These are phyloP conservation scores for Eucalyptus regnans DNA, from an alignment of 345 rosid genomes.

Conservation along the genomic window DNA sequence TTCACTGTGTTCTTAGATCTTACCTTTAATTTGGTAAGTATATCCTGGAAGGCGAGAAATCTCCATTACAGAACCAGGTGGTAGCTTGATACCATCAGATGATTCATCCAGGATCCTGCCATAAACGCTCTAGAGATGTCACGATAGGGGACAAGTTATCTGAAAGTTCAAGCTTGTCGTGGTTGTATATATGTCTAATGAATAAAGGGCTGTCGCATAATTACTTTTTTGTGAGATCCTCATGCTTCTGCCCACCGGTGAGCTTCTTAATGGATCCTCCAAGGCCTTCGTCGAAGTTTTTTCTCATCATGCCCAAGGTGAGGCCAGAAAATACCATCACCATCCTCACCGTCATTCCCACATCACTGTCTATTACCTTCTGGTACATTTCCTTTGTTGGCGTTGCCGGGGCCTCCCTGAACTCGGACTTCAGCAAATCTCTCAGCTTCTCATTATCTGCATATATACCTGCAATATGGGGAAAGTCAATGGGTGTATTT, in stretches of 20 bases:
- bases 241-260: slow-evolving; percentile 28
- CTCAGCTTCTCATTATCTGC: slow-evolving; percentile 25
- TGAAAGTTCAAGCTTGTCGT: neutral
- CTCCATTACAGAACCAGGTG: slow-evolving; percentile 32
- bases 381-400: slow-evolving; percentile 28
- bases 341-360: slow-evolving; percentile 17
- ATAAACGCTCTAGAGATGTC: neutral
- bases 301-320: slow-evolving; percentile 33
- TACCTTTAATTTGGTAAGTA: slow-evolving; percentile 24
- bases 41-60: slow-evolving; percentile 30
- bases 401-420: slow-evolving; percentile 18
- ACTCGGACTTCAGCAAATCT: slow-evolving; percentile 17
- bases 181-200: neutral
- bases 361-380: slow-evolving; percentile 28
- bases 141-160: neutral
- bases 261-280: slow-evolving; percentile 30
- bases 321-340: slow-evolving; percentile 28
- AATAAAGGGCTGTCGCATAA: neutral
- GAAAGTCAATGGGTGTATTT: neutral
- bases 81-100: slow-evolving; percentile 27
- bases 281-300: slow-evolving; percentile 22
- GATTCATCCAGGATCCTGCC: slow-evolving; percentile 30
- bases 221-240: slow-evolving; percentile 25
- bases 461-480: slow-evolving; percentile 20
- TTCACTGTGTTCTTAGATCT: neutral